Base-by-base conservation (phyloP, 2,329 filamentous ascomycete species). In the Corinectria fuckeliana region DNA sequence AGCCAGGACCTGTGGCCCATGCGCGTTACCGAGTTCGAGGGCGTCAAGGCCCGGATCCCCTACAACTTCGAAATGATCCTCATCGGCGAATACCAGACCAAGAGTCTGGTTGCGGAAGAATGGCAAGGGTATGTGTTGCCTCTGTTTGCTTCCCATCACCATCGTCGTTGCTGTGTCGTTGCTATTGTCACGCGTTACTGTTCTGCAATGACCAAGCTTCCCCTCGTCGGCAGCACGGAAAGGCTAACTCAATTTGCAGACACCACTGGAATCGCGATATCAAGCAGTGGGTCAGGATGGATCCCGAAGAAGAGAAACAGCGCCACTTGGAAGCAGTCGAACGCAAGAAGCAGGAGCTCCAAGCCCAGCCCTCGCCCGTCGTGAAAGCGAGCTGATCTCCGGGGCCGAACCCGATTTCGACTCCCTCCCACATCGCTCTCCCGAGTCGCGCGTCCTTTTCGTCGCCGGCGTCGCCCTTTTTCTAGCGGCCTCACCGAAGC, bases 1-100 rank as follows among this genome's bases (percentile, higher is more conserved):
- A 87, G 84, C 23, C 78, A 78, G n/a, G 90, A 95, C 67, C 79
- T 95, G 11, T 95, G 88, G 76, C 92, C 92, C 3, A 80, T 95
- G 81, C 84, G 91, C 14, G 81, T 87, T 71, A 90, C 87, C 23
- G 83, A 85, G 62, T 95, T 92, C 67, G 91, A 95, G 77, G 91
- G 90, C 18, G 87, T 91, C 2, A 77, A 82, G 11, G 90, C 90
- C 21, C 83, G 82, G 64, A 84, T 95, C 21, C 92, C 92, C 4
- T 90, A 86, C 71, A 81, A 80, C 55, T 90, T 89, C 63, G 88
- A 91, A 67, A 82, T 81, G 69, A 85, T 91, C 25, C 74, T 92
- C 55, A 80, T 80, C 3, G 82, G 86, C 26, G 89, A 92, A 76
- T 92, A 92, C 67, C 81, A 84, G 26, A 74, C 78, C n/a, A 85